A percentile compares a stretch with the other conserved stretches of the same genome.
Conservation (phyloP, 2,329 filamentous ascomycete genomes). For the Fusarium chaquense region DNA sequence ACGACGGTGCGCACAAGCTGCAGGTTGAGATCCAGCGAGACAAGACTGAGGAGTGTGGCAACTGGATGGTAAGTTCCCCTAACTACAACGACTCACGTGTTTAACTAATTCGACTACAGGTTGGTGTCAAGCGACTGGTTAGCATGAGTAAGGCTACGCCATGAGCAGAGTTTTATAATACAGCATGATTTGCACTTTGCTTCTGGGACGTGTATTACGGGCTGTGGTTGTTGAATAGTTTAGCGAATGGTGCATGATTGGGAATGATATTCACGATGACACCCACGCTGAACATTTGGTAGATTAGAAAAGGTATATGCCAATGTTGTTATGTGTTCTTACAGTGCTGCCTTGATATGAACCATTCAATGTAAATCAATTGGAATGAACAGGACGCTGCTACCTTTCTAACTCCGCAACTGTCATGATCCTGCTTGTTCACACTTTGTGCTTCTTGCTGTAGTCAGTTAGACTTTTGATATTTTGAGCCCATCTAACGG, state of each 20-base stretch:
- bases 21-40: constrained; percentile 82
- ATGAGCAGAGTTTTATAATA: constrained; percentile 49
- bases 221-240: constrained; percentile 38
- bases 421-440: background rate
- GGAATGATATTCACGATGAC: constrained; percentile 45
- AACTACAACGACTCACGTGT: background rate
- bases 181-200: constrained; percentile 37
- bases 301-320: constrained; percentile 48
- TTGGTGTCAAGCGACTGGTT: constrained; percentile 81
- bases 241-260: constrained; percentile 40
- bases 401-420: background rate
- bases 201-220: constrained; percentile 17
- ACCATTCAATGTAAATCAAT: background rate
- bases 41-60: constrained; percentile 82
- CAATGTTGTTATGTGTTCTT: constrained; percentile 19
- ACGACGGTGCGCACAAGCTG: constrained; percentile 73
- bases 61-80: constrained; percentile 80
- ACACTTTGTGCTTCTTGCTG: background rate
- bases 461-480: background rate
- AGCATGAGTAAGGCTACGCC: constrained; percentile 84
- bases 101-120: constrained; percentile 64
- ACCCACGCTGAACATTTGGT: constrained; percentile 42
- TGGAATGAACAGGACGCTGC: background rate
- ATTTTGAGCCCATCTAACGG: background rate
- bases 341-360: background rate